These are phyloP conservation scores for Microstegium vimineum DNA, from an alignment of 176 grass and related monocot species.

Conservation along the genomic window DNA sequence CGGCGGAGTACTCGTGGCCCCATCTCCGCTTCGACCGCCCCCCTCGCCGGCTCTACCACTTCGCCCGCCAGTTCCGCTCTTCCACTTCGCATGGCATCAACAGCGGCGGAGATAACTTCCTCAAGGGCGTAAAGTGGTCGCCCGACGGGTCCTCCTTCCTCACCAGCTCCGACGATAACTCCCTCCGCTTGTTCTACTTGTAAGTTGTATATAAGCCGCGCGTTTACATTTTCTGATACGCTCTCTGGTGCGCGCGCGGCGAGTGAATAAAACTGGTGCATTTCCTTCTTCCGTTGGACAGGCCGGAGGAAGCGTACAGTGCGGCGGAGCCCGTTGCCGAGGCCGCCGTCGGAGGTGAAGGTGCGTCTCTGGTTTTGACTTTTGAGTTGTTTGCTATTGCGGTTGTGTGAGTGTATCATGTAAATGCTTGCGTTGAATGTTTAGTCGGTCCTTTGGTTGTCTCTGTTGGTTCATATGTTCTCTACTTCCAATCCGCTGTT, in stretches of 20 bases:
- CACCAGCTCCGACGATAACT: conserved; percentile 89
- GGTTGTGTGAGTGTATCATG: neutral
- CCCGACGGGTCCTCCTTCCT: conserved; percentile 94
- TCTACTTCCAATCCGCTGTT: neutral
- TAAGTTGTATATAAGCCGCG: neutral
- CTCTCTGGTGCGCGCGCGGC: neutral
- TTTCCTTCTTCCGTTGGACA: conserved; percentile 17
- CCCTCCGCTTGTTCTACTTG: conserved; percentile 84
- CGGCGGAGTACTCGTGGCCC: conserved; percentile 39
- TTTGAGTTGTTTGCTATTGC: neutral
- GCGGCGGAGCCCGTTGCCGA: conserved; percentile 20
- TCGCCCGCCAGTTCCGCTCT: conserved; percentile 36
- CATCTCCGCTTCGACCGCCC: conserved; percentile 57
- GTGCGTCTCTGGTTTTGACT: conserved; percentile 14
- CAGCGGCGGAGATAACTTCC: conserved; percentile 55
- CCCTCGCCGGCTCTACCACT: conserved; percentile 56
- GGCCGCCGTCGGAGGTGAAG: conserved; percentile 36
- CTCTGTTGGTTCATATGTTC: neutral
- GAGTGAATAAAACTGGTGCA: neutral
- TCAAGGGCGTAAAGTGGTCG: conserved; percentile 93
- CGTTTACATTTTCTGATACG: neutral
- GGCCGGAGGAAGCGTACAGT: conserved; percentile 55
- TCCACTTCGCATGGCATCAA: neutral
- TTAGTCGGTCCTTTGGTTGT: neutral
- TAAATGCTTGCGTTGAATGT: neutral